Base-by-base conservation (phyloP, 2,329 filamentous ascomycete genomes). In the Hyphodiscus sp. region DNA sequence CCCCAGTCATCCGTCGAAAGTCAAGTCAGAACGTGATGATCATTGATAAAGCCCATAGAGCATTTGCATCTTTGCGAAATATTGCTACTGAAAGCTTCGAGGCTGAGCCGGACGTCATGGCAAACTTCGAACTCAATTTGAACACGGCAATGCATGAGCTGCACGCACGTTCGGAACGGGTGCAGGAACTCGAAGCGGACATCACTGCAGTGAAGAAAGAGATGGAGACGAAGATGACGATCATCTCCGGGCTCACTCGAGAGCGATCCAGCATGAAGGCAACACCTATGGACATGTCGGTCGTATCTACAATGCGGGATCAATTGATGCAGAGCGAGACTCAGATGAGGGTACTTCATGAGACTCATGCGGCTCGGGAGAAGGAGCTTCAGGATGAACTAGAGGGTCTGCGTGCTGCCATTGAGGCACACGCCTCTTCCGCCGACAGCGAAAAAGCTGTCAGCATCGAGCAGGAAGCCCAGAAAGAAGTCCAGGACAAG, bases 151-250 rank as follows among this genome's bases (percentile, higher is more conserved):
- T 96, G 85, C 89, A 94, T 63, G 94, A 99, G 68, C 77, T 99
- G 33, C 87, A 96, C 60, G 79, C 79, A 10, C 84, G 91, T 43
- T 91, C 91, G 41, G 91, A 97, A 69, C 85, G 91, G 26, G 91
- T 96, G 50, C 89, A 95, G 66, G 85, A 91, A 63, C 77, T 99
- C 15, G 94, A 99, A 70, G 83, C 84, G 6, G 92, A 96, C 62
- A 81, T 96, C 53, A 76, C 84, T 23, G 85, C 83, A 3, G 82
- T 91, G 20, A 94, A 89, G 75, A 96, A 91, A 74, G 94, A 99
- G 70, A 95, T 97, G 86, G 94, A 99, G 67, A 85, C 82, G 58
- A 99, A 99, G 80, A 91, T 92, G 76, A 89, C 89, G 29, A 91
- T 99, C 67, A 97, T 99, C 63, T 89, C 90, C 29, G 94, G 94